Conservation (phyloP, 164 flowering plant genomes). For the Saururus chinensis region DNA sequence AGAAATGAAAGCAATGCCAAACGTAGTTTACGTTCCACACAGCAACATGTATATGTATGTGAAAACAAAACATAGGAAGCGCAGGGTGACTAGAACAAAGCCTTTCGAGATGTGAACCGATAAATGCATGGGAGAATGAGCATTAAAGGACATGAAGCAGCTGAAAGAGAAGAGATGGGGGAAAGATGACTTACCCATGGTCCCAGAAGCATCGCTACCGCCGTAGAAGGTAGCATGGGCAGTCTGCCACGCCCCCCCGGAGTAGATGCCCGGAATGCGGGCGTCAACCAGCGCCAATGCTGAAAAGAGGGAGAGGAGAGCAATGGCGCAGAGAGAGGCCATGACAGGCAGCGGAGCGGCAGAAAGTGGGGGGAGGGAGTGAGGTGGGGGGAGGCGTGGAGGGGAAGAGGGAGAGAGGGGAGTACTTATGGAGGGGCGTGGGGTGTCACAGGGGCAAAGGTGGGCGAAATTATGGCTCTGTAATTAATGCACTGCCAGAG, state of each 20-base stretch:
- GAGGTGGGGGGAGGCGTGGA: slow-evolving; percentile 10
- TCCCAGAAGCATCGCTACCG: slow-evolving; percentile 86
- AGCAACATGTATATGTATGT: too few species aligned
- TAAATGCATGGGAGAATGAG: neutral
- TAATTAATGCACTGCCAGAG: slow-evolving; percentile 13
- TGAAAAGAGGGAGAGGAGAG: slow-evolving; percentile 17
- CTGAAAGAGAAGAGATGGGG: neutral
- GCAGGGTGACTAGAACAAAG: too few species aligned
- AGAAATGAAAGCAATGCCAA: too few species aligned
- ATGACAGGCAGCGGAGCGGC: slow-evolving; percentile 9
- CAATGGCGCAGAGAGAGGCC: neutral
- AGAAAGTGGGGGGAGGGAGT: slow-evolving; percentile 9
- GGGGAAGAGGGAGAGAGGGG: slow-evolving; percentile 16
- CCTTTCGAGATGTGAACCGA: too few species aligned
- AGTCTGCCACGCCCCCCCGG: slow-evolving; percentile 48
- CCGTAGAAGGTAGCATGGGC: slow-evolving; percentile 97
- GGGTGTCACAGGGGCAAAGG: slow-evolving; percentile 6
- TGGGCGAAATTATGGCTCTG: too few species aligned
- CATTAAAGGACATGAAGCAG: too few species aligned
- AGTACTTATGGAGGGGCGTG: slow-evolving; percentile 28
- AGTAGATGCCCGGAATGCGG: slow-evolving; percentile 59
- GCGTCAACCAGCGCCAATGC: slow-evolving; percentile 26
- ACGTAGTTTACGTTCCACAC: too few species aligned
- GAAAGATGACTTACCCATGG: slow-evolving; percentile 48
- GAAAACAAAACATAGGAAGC: too few species aligned